phyloP scores from a whole-genome alignment of 345 rosid genomes.

The Crucihimalaya himalaica region DNA sequence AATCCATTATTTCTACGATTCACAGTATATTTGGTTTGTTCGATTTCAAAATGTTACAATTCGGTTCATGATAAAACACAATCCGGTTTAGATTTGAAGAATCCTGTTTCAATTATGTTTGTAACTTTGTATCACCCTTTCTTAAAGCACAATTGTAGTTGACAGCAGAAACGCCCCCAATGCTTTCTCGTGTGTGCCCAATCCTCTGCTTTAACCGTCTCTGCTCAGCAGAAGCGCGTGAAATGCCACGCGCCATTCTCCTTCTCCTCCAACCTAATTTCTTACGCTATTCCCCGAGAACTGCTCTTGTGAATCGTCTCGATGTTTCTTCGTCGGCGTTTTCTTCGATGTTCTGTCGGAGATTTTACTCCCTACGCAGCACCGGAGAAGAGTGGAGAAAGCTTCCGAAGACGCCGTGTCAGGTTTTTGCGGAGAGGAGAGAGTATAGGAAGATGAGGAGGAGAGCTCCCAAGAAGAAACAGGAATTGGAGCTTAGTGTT shows the following conservation, averaged over 20 bases:
- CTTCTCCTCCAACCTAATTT: conserved; percentile 18
- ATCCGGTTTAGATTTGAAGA: not conserved
- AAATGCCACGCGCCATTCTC: conserved; percentile 51
- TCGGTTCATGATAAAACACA: not conserved
- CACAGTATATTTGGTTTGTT: too few species aligned
- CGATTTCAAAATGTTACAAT: too few species aligned
- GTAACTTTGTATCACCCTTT: not conserved
- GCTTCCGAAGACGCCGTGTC: conserved; percentile 28
- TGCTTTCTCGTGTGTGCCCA: conserved; percentile 52
- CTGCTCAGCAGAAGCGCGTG: conserved; percentile 50
- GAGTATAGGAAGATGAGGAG: conserved; percentile 66
- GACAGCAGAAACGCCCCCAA: conserved; percentile 15
- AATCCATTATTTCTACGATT: too few species aligned
- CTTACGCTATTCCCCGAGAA: conserved; percentile 12
- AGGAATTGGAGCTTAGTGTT: conserved; percentile 71
- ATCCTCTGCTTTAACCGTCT: conserved; percentile 46
- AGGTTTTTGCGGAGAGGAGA: conserved; percentile 54
- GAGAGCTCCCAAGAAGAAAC: conserved; percentile 50
- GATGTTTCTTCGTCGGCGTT: conserved; percentile 20
- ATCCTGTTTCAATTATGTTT: conserved; percentile 16
- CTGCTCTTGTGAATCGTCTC: conserved; percentile 24
- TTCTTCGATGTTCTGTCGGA: conserved; percentile 37
- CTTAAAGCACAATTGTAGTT: not conserved
- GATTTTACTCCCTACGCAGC: conserved; percentile 44
- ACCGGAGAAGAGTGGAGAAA: conserved; percentile 31